Evolutionary conservation across 129 eudicot genomes (phyloP).

Genomic region (Chrysanthemum seticuspe): DNA sequence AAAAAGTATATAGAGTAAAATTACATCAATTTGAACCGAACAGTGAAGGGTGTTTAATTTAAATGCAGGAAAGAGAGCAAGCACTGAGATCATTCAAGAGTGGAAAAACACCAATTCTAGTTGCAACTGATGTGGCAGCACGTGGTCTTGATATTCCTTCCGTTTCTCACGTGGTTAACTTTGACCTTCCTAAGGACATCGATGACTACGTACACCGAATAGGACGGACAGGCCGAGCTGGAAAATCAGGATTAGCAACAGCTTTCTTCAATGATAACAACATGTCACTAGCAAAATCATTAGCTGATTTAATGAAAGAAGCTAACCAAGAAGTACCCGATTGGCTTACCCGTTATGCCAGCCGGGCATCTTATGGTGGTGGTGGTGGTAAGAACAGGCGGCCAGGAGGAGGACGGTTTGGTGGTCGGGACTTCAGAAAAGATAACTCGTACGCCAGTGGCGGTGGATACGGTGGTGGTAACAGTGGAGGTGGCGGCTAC

Average conservation of each 20-base stretch:
- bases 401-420: constrained; percentile 31
- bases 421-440: constrained; percentile 28
- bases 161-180: constrained; percentile 30
- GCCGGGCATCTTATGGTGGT: constrained; percentile 18
- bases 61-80: constrained; percentile 29
- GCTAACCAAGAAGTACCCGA: constrained; percentile 31
- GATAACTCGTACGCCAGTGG: constrained; percentile 22
- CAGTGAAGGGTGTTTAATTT: neutral
- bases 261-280: constrained; percentile 30
- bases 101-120: constrained; percentile 29
- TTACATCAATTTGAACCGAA: neutral
- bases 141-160: constrained; percentile 28
- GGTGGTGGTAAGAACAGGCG: constrained; percentile 29
- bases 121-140: constrained; percentile 34
- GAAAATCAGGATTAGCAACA: constrained; percentile 29
- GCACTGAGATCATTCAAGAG: constrained; percentile 32
- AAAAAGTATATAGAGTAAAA: neutral
- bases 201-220: constrained; percentile 30
- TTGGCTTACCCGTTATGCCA: constrained; percentile 31
- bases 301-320: constrained; percentile 29
- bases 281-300: constrained; percentile 23
- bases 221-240: constrained; percentile 31
- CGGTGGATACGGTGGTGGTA: constrained; percentile 1
- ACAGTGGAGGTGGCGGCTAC: constrained; percentile 20
- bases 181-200: constrained; percentile 33